phyloP scores from a whole-genome alignment of 345 rosid genomes.

The Balakata baccata region DNA sequence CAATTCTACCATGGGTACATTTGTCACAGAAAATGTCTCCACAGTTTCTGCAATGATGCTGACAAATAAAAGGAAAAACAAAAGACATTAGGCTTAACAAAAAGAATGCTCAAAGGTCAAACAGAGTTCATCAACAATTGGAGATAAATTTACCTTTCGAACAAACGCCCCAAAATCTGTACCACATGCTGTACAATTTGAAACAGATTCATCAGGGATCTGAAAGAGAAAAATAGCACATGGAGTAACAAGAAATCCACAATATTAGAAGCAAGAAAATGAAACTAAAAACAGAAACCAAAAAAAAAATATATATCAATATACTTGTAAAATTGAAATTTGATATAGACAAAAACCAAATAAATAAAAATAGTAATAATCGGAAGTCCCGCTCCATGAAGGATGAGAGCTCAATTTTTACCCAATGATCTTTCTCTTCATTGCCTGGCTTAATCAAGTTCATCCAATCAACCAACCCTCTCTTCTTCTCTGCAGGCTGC shows the following conservation, averaged over 20 bases:
- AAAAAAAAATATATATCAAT: not conserved
- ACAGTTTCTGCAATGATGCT: slow-evolving; percentile 99
- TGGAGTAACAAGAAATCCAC: not conserved
- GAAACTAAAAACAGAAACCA: not conserved
- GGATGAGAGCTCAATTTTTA: slow-evolving; percentile 17
- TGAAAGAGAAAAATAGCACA: slow-evolving; percentile 15
- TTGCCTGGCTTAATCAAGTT: slow-evolving; percentile 79
- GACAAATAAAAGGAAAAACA: slow-evolving; percentile 16
- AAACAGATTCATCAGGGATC: slow-evolving; percentile 95
- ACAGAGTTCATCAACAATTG: not conserved
- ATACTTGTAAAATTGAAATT: not conserved
- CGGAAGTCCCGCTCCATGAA: not conserved
- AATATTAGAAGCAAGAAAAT: not conserved
- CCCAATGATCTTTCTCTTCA: slow-evolving; percentile 99
- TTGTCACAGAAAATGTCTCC: slow-evolving; percentile 99
- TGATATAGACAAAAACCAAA: not conserved
- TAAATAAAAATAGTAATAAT: not conserved
- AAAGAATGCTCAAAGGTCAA: slow-evolving; percentile 16
- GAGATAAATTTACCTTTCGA: slow-evolving; percentile 52
- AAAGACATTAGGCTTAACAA: slow-evolving; percentile 3
- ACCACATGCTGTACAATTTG: slow-evolving; percentile 79
- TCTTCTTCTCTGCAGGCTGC: slow-evolving; percentile 68
- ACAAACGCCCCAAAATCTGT: slow-evolving; percentile 86
- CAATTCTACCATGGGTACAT: slow-evolving; percentile 85
- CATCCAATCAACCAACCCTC: slow-evolving; percentile 84